Evolutionary conservation across 352 stramenopile species (phyloP).

Genomic region (Globisporangium cylindrosporum): DNA sequence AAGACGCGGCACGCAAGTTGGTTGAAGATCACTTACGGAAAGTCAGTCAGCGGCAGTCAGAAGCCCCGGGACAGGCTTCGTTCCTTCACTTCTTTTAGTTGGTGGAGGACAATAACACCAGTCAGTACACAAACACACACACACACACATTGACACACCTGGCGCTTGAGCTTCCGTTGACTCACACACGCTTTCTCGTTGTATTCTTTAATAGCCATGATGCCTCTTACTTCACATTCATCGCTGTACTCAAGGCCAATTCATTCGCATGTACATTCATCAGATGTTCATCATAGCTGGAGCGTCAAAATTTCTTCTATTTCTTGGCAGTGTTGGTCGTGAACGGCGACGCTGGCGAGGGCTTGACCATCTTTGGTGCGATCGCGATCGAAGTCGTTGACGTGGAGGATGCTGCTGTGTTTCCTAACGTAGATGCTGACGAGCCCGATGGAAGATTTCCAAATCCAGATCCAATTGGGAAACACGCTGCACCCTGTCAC

Average conservation of each 20-base stretch:
- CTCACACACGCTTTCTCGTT: no score
- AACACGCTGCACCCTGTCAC: constrained; percentile 35
- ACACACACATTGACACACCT: no score
- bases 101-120: background rate
- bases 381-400: constrained; percentile 11
- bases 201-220: no score
- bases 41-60: constrained; percentile 14
- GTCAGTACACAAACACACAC: background rate
- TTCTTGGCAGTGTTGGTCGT: constrained; percentile 3
- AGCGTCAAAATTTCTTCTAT: constrained; percentile 7
- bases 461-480: constrained; percentile 44
- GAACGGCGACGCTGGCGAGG: constrained; percentile 9
- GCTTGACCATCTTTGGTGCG: constrained; percentile 20
- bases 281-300: background rate
- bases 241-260: no score
- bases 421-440: constrained; percentile 6
- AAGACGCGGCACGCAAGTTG: constrained; percentile 18
- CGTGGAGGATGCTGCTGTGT: background rate
- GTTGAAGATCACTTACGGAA: constrained; percentile 23
- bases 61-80: background rate
- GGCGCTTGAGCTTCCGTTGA: no score
- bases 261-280: background rate
- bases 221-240: no score
- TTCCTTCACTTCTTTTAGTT: constrained; percentile 15
- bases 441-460: constrained; percentile 4